Base-by-base conservation (phyloP, 805 yeast species). In the Ogataea wickerhamii region DNA sequence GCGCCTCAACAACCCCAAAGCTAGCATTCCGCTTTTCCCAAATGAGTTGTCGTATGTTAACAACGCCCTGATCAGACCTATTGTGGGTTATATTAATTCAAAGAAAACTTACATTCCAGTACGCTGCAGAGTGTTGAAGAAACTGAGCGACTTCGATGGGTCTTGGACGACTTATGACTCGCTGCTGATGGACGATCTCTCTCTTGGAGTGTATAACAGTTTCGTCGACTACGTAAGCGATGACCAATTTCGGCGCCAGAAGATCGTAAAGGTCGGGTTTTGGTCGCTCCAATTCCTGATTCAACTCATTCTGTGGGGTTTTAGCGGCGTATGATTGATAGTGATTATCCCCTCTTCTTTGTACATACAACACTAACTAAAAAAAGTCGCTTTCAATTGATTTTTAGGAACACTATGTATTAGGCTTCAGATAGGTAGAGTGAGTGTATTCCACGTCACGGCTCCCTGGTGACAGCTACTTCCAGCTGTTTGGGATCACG, bases 131-230 rank as follows among this genome's bases (percentile, higher is more conserved):
- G 79, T 93, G 6, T 82, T 82, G 23, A 93, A 93, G 56, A 74
- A 77, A 31, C 63, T 88, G 17, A 67, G 70, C 19, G 98, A 93
- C 55, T 93, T 93, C 58, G 88, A 86, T 52, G 98, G 98, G 0
- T 78, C 95, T 6, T 93, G 98, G 98, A 91, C 98, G 1, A 71
- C 87, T 3, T 93, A 88, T 60, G 98, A 93, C 58, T 82, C 93
- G 19, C 68, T 82, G 36, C 67, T 93, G 43, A 87, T 91, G 95
- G 93, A 85, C 55, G 97, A 91, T 55, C 70, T 93, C 35, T 82
- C 93, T 20, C 80, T 80, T 21, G 94, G 87, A 49, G 93, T 91
- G 4, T 91, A 91, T 61, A 88, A 87, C 48, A 88, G 93, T 13
- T 87, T 93, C 63, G 96, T 82, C 2, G 74, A 80, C 30, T 89